Conservation (phyloP, 2,329 filamentous ascomycete genomes). For the Elsinoe australis region DNA sequence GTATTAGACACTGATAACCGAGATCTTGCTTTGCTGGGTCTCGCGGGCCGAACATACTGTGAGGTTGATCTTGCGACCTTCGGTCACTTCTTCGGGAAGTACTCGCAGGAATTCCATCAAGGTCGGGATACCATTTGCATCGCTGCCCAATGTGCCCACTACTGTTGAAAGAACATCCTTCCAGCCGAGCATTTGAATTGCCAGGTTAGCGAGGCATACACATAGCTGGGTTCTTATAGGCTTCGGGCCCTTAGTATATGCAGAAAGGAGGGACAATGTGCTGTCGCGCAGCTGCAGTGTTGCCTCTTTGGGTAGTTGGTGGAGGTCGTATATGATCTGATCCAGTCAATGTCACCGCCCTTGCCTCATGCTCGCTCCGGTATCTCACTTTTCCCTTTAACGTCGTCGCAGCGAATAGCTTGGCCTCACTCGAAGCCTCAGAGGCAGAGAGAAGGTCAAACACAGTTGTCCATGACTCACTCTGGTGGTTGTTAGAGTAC, state of each 20-base stretch:
- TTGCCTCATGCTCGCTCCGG: slow-evolving; percentile 14
- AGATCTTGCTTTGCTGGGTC: slow-evolving; percentile 17
- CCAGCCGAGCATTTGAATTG: slow-evolving; percentile 94
- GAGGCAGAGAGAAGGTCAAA: slow-evolving; percentile 75
- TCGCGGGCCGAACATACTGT: slow-evolving; percentile 71
- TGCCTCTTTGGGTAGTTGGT: slow-evolving; percentile 72
- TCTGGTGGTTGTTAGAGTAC: slow-evolving; percentile 44
- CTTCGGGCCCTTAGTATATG: slow-evolving; percentile 74
- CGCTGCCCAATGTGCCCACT: slow-evolving; percentile 67
- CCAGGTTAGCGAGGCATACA: slow-evolving; percentile 87
- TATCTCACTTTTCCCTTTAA: slow-evolving; percentile 84
- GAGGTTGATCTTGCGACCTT: slow-evolving; percentile 98
- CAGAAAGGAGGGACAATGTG: slow-evolving; percentile 70
- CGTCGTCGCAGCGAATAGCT: slow-evolving; percentile 92
- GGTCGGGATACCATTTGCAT: slow-evolving; percentile 71
- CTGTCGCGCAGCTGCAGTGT: slow-evolving; percentile 74
- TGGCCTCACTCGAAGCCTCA: slow-evolving; percentile 70
- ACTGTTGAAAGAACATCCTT: slow-evolving; percentile 83
- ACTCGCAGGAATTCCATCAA: slow-evolving; percentile 95
- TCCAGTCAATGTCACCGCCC: slow-evolving; percentile 22
- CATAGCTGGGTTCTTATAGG: slow-evolving; percentile 76
- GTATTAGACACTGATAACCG: slow-evolving; percentile 36
- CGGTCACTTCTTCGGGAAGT: slow-evolving; percentile 95
- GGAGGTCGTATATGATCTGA: slow-evolving; percentile 92
- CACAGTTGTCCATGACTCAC: slow-evolving; percentile 84